phyloP scores from a whole-genome alignment of 768 basidiomycete genomes.

The Xerocomellus chrysenteron region DNA sequence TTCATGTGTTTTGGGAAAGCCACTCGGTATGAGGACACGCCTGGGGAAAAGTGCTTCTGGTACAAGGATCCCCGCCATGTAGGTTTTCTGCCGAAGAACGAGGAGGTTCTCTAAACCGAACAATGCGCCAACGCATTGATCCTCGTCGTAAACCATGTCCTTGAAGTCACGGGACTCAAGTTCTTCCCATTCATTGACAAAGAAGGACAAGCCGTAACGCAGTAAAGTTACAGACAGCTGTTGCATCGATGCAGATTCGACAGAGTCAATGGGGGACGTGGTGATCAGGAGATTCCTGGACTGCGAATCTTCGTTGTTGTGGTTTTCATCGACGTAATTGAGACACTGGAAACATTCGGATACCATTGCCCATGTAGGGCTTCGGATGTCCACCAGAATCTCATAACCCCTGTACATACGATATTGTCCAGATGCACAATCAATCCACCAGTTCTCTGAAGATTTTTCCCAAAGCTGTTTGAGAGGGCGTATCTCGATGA shows the following conservation, averaged over 20 bases:
- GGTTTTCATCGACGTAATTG: too few species aligned
- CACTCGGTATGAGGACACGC: background rate
- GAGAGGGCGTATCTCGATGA: conserved; percentile 27
- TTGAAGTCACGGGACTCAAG: conserved; percentile 40
- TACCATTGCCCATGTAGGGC: conserved; percentile 20
- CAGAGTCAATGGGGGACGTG: background rate
- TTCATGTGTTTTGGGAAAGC: too few species aligned
- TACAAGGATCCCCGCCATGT: background rate
- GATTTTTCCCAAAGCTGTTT: conserved; percentile 20
- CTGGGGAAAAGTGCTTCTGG: background rate
- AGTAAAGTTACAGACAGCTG: conserved; percentile 31
- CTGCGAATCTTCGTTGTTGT: too few species aligned
- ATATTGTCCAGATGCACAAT: background rate
- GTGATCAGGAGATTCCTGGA: conserved; percentile 15
- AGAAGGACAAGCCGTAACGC: conserved; percentile 37
- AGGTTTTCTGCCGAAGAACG: conserved; percentile 13
- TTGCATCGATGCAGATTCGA: background rate
- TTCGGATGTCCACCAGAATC: conserved; percentile 22
- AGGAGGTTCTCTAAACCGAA: conserved; percentile 39
- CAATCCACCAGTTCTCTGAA: conserved; percentile 20
- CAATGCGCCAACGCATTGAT: conserved; percentile 41
- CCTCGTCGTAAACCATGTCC: conserved; percentile 36
- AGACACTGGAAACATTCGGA: background rate
- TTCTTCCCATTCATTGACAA: conserved; percentile 22
- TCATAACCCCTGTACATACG: background rate